Conservation (phyloP, 805 yeast species). For the Danielia oregonensis region DNA sequence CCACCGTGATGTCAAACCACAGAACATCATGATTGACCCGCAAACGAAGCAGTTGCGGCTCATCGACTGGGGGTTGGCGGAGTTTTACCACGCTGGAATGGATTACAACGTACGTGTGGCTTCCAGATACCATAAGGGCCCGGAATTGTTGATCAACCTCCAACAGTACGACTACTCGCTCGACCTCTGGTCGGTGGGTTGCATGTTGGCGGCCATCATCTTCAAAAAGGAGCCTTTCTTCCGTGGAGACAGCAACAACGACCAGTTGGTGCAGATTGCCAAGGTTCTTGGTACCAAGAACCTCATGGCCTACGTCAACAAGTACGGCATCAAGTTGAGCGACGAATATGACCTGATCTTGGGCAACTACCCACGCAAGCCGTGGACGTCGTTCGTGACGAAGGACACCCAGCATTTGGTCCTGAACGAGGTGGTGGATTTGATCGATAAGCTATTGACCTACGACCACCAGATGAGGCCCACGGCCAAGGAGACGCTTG, state of each 20-base stretch:
- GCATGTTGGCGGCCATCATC: slow-evolving; percentile 85
- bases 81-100: slow-evolving; percentile 83
- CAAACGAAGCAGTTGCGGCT: slow-evolving; percentile 63
- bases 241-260: slow-evolving; percentile 86
- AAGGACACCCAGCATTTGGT: slow-evolving; percentile 65
- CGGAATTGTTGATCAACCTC: slow-evolving; percentile 81
- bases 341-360: slow-evolving; percentile 71
- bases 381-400: slow-evolving; percentile 81
- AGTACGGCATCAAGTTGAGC: slow-evolving; percentile 69
- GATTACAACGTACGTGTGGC: slow-evolving; percentile 94
- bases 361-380: slow-evolving; percentile 68
- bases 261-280: slow-evolving; percentile 86
- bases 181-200: slow-evolving; percentile 93
- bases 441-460: slow-evolving; percentile 72
- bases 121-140: slow-evolving; percentile 89
- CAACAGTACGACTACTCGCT: slow-evolving; percentile 88
- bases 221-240: slow-evolving; percentile 91
- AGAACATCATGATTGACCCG: slow-evolving; percentile 93
- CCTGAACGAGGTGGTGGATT: slow-evolving; percentile 67
- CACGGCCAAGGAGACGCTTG: slow-evolving; percentile 87
- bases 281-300: slow-evolving; percentile 85
- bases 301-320: slow-evolving; percentile 60
- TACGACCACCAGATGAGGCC: slow-evolving; percentile 88
- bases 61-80: slow-evolving; percentile 96
- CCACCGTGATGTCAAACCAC: slow-evolving; percentile 95